These are phyloP conservation scores for Wickerhamomyces bisporus DNA, from an alignment of 805 yeast species.

Conservation along the genomic window DNA sequence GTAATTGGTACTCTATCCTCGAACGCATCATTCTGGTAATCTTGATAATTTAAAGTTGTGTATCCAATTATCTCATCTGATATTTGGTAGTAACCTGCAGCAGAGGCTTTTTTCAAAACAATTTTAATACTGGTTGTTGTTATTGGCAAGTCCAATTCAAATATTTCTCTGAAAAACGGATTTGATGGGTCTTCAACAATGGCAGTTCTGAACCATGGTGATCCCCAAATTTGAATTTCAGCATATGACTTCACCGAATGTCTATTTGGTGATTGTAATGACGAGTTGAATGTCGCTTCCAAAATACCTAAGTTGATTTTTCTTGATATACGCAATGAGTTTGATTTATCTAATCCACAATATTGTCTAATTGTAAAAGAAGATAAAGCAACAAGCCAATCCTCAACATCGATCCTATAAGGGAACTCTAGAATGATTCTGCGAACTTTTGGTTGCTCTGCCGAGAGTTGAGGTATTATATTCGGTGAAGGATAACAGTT, in stretches of 20 bases:
- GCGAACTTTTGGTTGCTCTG: slow-evolving; percentile 21
- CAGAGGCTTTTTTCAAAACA: slow-evolving; percentile 32
- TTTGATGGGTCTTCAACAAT: slow-evolving; percentile 41
- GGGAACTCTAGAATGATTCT: slow-evolving; percentile 59
- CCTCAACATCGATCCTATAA: slow-evolving; percentile 63
- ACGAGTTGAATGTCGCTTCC: slow-evolving; percentile 53
- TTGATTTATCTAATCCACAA: slow-evolving; percentile 26
- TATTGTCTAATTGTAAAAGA: slow-evolving; percentile 59
- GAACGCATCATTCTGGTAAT: slow-evolving; percentile 19
- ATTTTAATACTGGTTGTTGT: slow-evolving; percentile 47
- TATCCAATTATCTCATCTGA: slow-evolving; percentile 33
- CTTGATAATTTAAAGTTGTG: slow-evolving; percentile 6
- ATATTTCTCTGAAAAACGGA: slow-evolving; percentile 85
- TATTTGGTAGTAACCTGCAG: slow-evolving; percentile 8
- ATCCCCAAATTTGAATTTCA: slow-evolving; percentile 68
- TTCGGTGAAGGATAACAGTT: slow-evolving; percentile 7
- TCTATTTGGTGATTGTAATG: background rate
- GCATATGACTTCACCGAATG: slow-evolving; percentile 42
- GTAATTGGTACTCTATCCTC: slow-evolving; percentile 38
- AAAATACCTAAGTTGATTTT: slow-evolving; percentile 51
- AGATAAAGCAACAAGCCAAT: slow-evolving; percentile 66
- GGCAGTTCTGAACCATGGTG: slow-evolving; percentile 76
- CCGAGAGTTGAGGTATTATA: slow-evolving; percentile 21
- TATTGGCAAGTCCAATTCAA: slow-evolving; percentile 53
- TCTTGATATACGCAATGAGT: slow-evolving; percentile 46